These are phyloP conservation scores for Euptelea pleiosperma DNA, from an alignment of 164 flowering plant genomes.

Conservation along the genomic window DNA sequence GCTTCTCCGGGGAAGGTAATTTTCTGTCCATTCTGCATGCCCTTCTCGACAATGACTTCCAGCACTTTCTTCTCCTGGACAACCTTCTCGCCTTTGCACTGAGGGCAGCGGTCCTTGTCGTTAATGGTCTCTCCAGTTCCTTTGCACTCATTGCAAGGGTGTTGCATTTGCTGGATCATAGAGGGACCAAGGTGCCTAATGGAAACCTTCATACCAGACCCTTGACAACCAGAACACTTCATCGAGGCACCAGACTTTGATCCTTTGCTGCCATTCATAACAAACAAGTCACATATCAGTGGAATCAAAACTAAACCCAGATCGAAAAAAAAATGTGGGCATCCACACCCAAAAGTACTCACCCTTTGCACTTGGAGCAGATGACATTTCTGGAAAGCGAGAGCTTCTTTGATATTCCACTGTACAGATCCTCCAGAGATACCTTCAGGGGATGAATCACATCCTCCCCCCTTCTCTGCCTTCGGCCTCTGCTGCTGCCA, in stretches of 20 bases:
- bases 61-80: slow-evolving; percentile 81
- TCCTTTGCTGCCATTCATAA: slow-evolving; percentile 51
- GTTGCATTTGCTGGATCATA: slow-evolving; percentile 95
- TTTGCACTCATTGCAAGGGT: slow-evolving; percentile 78
- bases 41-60: slow-evolving; percentile 86
- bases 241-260: slow-evolving; percentile 81
- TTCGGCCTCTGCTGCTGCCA: slow-evolving; percentile 54
- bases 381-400: slow-evolving; percentile 74
- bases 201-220: slow-evolving; percentile 81
- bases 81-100: slow-evolving; percentile 89
- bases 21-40: slow-evolving; percentile 86
- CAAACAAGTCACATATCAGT: not conserved
- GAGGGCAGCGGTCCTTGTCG: slow-evolving; percentile 79
- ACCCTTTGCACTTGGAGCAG: slow-evolving; percentile 88
- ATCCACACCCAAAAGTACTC: too few species aligned
- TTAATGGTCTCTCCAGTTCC: slow-evolving; percentile 81
- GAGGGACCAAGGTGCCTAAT: slow-evolving; percentile 81
- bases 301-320: not conserved
- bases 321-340: too few species aligned
- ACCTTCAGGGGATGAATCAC: slow-evolving; percentile 67
- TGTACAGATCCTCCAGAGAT: slow-evolving; percentile 58
- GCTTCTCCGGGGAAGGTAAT: slow-evolving; percentile 90
- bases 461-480: slow-evolving; percentile 66
- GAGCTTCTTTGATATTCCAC: slow-evolving; percentile 61
- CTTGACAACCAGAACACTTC: slow-evolving; percentile 73